Base-by-base conservation (phyloP, 2,329 filamentous ascomycete genomes). In the Alternaria infectoria region DNA sequence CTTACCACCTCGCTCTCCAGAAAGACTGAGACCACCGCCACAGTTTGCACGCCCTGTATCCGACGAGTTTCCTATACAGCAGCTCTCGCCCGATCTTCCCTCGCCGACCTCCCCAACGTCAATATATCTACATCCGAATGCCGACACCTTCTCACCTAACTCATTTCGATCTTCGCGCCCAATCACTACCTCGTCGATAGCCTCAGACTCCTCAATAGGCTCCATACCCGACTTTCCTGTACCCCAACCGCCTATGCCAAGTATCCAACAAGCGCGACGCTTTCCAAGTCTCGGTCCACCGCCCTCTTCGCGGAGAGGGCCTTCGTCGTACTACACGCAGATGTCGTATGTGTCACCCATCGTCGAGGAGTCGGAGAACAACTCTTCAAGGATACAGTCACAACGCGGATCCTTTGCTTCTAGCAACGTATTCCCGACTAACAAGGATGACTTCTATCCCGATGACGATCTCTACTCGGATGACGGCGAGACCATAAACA, bases 311-410 rank as follows among this genome's bases (percentile, higher is more conserved):
- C 76, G 83, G 26, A 74, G 81, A 76, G 83, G 83, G 6, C 83
- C 83, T 9, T 79, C 81, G 6, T 83, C 81, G 0, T 85, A 84
- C 68, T 85, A 85, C 62, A 82, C 82, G 2, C 82, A 83, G 62
- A 74, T 80, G 57, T 82, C 81, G 0, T 82, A 81, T 25, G 83
- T 85, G 25, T 81, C 83, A 30, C 83, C 83, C 3, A 85, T 85
- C 54, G 79, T 75, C 4, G 83, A 85, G 72, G 83, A 85, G 65
- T 78, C 81, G 6, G 83, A 85, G 58, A 79, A 78, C 32, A 75
- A 84, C 55, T 80, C 81, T 4, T 78, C 83, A 54, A 80, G 76
- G n/a, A 74, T 79, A 30, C 74, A 74, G 45, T 81, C 80, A 12
- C 77, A 77, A 32, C 78, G 77, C 56, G 79, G 77, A 12, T 84